phyloP scores from a whole-genome alignment of 257 asterid species.

The Scutellaria barbata region DNA sequence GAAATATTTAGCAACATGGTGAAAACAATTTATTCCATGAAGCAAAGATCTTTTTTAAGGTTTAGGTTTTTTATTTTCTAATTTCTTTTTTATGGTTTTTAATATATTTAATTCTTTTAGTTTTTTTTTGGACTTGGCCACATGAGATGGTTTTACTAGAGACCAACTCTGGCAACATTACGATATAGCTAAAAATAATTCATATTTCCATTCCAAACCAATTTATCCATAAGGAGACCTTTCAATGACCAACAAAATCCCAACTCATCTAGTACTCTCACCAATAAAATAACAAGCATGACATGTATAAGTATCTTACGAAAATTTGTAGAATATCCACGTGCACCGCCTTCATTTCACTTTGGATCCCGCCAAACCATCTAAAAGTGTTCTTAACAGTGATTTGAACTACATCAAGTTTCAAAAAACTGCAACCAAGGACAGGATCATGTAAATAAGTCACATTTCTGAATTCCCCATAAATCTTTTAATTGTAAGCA shows the following conservation, averaged over 20 bases:
- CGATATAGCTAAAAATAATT: background rate
- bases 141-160: too few species aligned
- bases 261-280: constrained; percentile 19
- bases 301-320: constrained; percentile 56
- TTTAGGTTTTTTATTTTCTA: too few species aligned
- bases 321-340: constrained; percentile 71
- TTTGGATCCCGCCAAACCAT: constrained; percentile 78
- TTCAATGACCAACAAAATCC: constrained; percentile 18
- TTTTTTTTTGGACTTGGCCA: too few species aligned
- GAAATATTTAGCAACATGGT: too few species aligned
- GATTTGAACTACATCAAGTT: constrained; percentile 97
- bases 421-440: constrained; percentile 77
- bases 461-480: background rate
- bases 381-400: constrained; percentile 85
- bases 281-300: constrained; percentile 33
- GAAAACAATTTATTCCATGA: too few species aligned
- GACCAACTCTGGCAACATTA: background rate
- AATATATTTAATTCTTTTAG: too few species aligned
- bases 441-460: constrained; percentile 29
- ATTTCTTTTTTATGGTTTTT: too few species aligned
- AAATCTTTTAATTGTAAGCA: constrained; percentile 1
- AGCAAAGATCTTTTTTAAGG: too few species aligned
- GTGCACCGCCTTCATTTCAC: constrained; percentile 80
- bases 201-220: constrained; percentile 20
- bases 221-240: background rate